Evolutionary conservation across 345 rosid species (phyloP).

Genomic region (Cardiospermum halicacabum): DNA sequence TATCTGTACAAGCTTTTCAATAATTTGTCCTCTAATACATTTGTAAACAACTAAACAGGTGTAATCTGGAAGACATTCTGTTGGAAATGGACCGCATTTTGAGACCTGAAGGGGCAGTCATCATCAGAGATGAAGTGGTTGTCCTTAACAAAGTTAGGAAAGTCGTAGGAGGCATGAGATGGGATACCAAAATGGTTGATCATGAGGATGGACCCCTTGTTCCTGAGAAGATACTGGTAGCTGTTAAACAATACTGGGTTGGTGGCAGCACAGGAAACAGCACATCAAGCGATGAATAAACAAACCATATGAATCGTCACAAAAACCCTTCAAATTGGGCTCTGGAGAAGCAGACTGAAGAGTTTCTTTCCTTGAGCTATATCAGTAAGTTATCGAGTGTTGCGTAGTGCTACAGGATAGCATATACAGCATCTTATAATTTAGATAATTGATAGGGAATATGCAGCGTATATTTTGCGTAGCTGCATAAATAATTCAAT

Average conservation of each 20-base stretch:
- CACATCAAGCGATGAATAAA: conserved; percentile 34
- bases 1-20: conserved; percentile 1
- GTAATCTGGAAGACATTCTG: conserved; percentile 78
- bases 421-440: neutral
- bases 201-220: conserved; percentile 97
- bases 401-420: neutral
- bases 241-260: conserved; percentile 84
- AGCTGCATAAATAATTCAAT: conserved; percentile 17
- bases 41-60: conserved; percentile 34
- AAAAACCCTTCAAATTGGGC: conserved; percentile 6
- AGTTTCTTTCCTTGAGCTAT: conserved; percentile 16
- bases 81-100: conserved; percentile 87
- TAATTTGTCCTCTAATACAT: neutral
- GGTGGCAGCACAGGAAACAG: conserved; percentile 63
- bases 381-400: conserved; percentile 16
- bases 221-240: conserved; percentile 74
- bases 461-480: conserved; percentile 14
- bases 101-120: conserved; percentile 83
- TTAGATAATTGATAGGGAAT: conserved; percentile 18
- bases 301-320: conserved; percentile 5
- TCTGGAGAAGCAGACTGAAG: conserved; percentile 11
- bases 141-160: conserved; percentile 67
- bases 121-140: conserved; percentile 81
- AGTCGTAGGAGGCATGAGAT: conserved; percentile 75
- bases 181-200: conserved; percentile 87